These are phyloP conservation scores for Vanrija sp. DNA, from an alignment of 1,284 basidiomycete species.

Conservation along the genomic window DNA sequence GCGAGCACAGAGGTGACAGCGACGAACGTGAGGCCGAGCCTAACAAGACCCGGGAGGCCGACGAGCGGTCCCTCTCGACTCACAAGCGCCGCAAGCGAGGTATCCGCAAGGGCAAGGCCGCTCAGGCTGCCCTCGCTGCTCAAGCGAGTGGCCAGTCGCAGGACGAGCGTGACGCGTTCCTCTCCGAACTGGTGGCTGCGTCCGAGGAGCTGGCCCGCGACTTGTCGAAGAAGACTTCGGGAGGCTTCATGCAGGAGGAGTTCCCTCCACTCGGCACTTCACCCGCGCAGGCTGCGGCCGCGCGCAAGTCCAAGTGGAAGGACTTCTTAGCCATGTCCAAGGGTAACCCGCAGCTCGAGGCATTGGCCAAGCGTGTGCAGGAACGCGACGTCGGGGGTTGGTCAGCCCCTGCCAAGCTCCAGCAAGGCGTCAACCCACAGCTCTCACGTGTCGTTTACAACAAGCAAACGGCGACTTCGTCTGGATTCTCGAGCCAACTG, in stretches of 20 bases:
- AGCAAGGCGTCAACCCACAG: constrained; percentile 22
- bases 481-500: constrained; percentile 26
- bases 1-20: constrained; percentile 7
- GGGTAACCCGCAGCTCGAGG: constrained; percentile 47
- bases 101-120: constrained; percentile 49
- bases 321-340: constrained; percentile 42
- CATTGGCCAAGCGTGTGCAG: constrained; percentile 40
- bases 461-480: constrained; percentile 14
- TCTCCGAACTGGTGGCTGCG: constrained; percentile 69
- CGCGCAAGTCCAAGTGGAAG: constrained; percentile 47
- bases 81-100: constrained; percentile 49
- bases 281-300: constrained; percentile 35
- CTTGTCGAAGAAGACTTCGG: constrained; percentile 50
- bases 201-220: constrained; percentile 79
- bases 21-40: constrained; percentile 2
- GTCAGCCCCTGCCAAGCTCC: constrained; percentile 47
- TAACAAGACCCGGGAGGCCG: constrained; percentile 14
- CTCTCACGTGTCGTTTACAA: not conserved
- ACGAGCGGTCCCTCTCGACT: constrained; percentile 35
- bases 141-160: constrained; percentile 22
- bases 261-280: constrained; percentile 47
- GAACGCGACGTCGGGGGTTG: constrained; percentile 42
- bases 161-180: constrained; percentile 44
- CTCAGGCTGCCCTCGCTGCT: constrained; percentile 42
- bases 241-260: constrained; percentile 25